Percentiles rank a stretch among this genome's conserved stretches.
phyloP scores from a whole-genome alignment of 2,329 filamentous ascomycete species.

The Fusarium penzigii region DNA sequence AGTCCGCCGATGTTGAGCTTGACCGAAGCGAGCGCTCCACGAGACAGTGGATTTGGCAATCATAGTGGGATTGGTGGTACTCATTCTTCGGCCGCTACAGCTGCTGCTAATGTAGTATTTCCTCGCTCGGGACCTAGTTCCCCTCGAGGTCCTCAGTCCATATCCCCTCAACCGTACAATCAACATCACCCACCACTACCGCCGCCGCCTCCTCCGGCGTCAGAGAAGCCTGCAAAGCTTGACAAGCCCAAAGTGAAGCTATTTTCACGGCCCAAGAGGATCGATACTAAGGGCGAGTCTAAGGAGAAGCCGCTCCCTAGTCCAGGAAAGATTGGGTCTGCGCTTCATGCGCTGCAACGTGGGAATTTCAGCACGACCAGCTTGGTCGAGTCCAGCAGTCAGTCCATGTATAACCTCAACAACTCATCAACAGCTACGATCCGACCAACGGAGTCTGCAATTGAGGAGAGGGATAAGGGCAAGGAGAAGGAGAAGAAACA shows the following conservation, averaged over 20 bases:
- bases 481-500: constrained; percentile 78
- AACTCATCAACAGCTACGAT: constrained; percentile 79
- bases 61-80: constrained; percentile 49
- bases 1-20: constrained; percentile 65
- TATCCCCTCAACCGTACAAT: constrained; percentile 36
- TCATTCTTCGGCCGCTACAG: constrained; percentile 65
- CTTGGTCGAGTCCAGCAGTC: constrained; percentile 60
- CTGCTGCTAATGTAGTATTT: constrained; percentile 73
- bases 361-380: constrained; percentile 72
- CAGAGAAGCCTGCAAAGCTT: constrained; percentile 60
- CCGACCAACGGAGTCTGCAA: constrained; percentile 58
- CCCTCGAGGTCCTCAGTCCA: constrained; percentile 42
- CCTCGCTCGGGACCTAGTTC: constrained; percentile 62
- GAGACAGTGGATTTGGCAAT: constrained; percentile 54
- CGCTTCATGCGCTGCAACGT: constrained; percentile 65
- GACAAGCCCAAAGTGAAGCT: constrained; percentile 81
- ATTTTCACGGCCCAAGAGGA: constrained; percentile 76
- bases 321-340: constrained; percentile 69
- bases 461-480: constrained; percentile 44
- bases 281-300: constrained; percentile 67
- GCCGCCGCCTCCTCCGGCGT: constrained; percentile 40
- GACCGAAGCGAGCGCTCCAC: constrained; percentile 64
- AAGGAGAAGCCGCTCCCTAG: constrained; percentile 71
- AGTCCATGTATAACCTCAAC: constrained; percentile 70
- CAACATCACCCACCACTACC: constrained; percentile 42